Evolutionary conservation across 1,284 basidiomycete species (phyloP).

Genomic region (Cystobasidium pallidum): DNA sequence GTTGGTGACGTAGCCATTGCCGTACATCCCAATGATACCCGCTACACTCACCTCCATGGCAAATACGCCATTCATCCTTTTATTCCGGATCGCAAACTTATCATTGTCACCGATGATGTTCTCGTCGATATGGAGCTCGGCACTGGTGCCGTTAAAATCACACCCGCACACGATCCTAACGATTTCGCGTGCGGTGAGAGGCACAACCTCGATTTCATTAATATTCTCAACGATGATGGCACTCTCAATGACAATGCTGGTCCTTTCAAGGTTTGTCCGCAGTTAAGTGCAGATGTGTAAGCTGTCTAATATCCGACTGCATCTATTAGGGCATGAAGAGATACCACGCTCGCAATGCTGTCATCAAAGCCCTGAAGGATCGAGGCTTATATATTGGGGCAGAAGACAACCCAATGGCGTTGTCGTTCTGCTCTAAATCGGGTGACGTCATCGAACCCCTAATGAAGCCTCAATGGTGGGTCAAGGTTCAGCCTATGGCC

Average conservation of each 20-base stretch:
- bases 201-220: constrained; percentile 91
- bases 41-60: constrained; percentile 96
- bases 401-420: constrained; percentile 94
- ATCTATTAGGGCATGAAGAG: constrained; percentile 80
- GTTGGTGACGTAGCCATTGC: constrained; percentile 97
- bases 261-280: constrained; percentile 66
- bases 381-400: constrained; percentile 85
- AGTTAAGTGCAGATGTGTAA: not conserved
- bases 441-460: constrained; percentile 96
- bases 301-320: too few relatives aligned
- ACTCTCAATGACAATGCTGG: constrained; percentile 93
- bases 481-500: constrained; percentile 88
- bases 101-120: constrained; percentile 84
- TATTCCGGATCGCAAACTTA: constrained; percentile 74
- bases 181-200: constrained; percentile 94
- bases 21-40: constrained; percentile 88
- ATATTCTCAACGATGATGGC: constrained; percentile 95
- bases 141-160: constrained; percentile 99
- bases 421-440: constrained; percentile 92
- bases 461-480: constrained; percentile 99
- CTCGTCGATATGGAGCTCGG: constrained; percentile 94
- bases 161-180: constrained; percentile 97
- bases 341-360: constrained; percentile 86
- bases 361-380: constrained; percentile 84
- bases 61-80: constrained; percentile 93